phyloP scores from a whole-genome alignment of 345 rosid genomes.

The Camelina sativa region DNA sequence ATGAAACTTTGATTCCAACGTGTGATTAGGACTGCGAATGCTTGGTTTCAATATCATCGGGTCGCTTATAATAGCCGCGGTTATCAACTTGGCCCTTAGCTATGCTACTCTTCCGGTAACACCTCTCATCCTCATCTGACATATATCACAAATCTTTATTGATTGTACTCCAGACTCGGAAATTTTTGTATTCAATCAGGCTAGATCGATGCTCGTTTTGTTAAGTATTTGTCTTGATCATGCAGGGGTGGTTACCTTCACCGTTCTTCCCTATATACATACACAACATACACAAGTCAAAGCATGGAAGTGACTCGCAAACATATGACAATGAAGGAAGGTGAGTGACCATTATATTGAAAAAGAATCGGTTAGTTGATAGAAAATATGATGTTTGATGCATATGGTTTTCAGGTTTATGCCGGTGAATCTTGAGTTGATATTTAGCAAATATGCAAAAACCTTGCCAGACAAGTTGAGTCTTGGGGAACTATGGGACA shows the following conservation, averaged over 20 bases:
- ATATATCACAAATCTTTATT: background rate
- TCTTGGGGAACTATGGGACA: slow-evolving; percentile 68
- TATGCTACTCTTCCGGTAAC: slow-evolving; percentile 73
- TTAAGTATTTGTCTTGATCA: background rate
- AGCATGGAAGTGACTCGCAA: slow-evolving; percentile 79
- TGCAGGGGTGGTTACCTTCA: slow-evolving; percentile 85
- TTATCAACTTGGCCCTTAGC: slow-evolving; percentile 63
- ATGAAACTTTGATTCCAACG: background rate
- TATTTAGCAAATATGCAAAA: slow-evolving; percentile 80
- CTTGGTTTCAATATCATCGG: slow-evolving; percentile 71
- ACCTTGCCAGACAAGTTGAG: slow-evolving; percentile 72
- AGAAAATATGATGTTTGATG: background rate
- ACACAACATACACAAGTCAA: slow-evolving; percentile 75
- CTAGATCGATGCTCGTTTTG: background rate
- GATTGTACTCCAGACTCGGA: background rate
- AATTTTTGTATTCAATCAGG: background rate
- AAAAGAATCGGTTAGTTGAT: background rate
- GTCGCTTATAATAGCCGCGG: slow-evolving; percentile 56
- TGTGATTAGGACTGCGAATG: slow-evolving; percentile 58
- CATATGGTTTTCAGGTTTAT: slow-evolving; percentile 48
- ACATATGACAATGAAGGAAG: slow-evolving; percentile 87
- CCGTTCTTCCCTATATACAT: slow-evolving; percentile 81
- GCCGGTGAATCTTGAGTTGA: slow-evolving; percentile 67
- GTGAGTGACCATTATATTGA: slow-evolving; percentile 29
- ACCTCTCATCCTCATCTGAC: background rate